Evolutionary conservation across 768 basidiomycete genomes (phyloP), one percentile per base, ranked within the genome.

Genomic region (Suillus hirtellus): DNA sequence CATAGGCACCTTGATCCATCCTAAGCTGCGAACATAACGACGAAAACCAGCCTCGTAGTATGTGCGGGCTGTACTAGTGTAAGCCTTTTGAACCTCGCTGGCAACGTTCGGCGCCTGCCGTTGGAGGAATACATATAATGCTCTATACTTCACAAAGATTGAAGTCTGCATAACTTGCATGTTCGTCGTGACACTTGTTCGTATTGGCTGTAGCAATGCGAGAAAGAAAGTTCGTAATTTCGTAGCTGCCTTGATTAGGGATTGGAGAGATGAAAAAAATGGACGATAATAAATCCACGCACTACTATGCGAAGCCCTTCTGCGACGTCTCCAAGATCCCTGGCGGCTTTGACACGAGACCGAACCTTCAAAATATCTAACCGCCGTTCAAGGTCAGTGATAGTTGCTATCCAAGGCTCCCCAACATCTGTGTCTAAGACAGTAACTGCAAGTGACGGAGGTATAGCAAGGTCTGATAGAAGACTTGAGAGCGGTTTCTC

Each of bases 11-110:
- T 90, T 92, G 59, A 99, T 82, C 76, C 82, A 86, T 42, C 87
- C 85, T 54, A 99, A 79, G 71, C 89, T 90, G 52, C 97, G 82
- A 27, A 88, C 83, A 73, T 99, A 99, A 49, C 97, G 80, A 65
- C 97, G 81, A 73, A 98, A 96, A 0, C 90, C 93, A 24, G 97
- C 99, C 77, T 99, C 97, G 64, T 95, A 98, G 73, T 97, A 99
- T 24, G 92, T 84, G 46, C 95, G 87, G 15, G 92, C 90, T 34
- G 91, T 86, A 40, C 84, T 84, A 35, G 90, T 78, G 73, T 99
- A 99, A 3, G 92, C 89, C 59, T 93, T 82, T 72, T 95, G 94
- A 27, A 99, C 79, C 74, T 99, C 96, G 53, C 83, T 83, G 3
- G 97, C 95, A 37, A 95, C 90, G 40, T 81, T 81, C 10, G 89